Evolutionary conservation across 208 protist species (phyloP), one percentile per base, ranked within the genome.

Genomic region (Jaenimonas drosophilae): DNA sequence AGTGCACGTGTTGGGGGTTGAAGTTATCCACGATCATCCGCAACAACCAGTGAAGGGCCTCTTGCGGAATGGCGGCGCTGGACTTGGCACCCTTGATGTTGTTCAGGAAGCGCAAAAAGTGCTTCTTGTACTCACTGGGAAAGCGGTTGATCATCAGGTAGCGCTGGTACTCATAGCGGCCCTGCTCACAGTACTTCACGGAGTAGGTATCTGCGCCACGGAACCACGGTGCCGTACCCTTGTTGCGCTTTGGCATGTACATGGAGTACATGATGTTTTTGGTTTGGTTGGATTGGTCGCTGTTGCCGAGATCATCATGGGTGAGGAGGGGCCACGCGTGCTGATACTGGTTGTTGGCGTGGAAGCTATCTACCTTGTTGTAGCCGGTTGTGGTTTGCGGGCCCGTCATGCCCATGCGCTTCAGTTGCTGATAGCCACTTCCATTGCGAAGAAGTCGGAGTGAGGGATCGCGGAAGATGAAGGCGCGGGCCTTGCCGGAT

Each of bases 1-100:
- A 94, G 58, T 94, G 86, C 30, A 94, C 76, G 59, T 94, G 86
- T 64, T 94, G 86, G 2, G 86, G 86, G 48, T 90, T 94, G 54
- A 94, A 91, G 69, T 94, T 94, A 60, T 94, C 86, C 33, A 94
- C 86, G 45, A 94, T 94, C 86, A 94, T 94, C 41, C 79, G 80
- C 37, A 91, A 49, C n/a, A 94, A 68, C 82, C 86, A 94, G 62
- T 94, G 86, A 54, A 94, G 81, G n/a, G 81, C 65, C 53, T 94
- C 86, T 61, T 92, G 84, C 14, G 84, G 84, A 16, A 92, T 44
- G 5, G 57, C 68, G 23, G 66, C 53, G 11, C 46, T 21, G 21
- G 20, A 46, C 37, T 36, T 30, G 32, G 36, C 54, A 32, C 29
- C 24, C 38, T 69, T 59, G 56, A 94, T 94, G 64, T 88, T 81